phyloP scores from a whole-genome alignment of 805 yeast species.

The Pichia nakasei region DNA sequence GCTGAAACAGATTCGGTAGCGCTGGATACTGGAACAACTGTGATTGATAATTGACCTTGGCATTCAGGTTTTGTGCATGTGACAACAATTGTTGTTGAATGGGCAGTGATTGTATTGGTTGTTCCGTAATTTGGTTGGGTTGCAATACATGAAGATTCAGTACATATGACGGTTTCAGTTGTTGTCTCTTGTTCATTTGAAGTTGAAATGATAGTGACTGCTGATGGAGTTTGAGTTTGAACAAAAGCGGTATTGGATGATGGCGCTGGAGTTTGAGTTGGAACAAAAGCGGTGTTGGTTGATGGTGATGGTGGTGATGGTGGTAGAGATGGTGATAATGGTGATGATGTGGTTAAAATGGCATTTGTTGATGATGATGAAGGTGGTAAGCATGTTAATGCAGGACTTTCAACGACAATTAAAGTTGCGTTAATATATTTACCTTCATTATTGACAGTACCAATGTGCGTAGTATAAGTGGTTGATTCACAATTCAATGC shows the following conservation, averaged over 20 bases:
- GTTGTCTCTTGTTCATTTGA: background rate
- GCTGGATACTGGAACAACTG: background rate
- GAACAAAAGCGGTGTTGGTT: too few relatives aligned
- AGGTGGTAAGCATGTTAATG: background rate
- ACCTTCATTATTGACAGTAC: background rate
- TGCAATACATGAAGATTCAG: background rate
- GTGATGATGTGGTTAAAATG: background rate
- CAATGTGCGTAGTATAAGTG: background rate
- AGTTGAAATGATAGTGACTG: background rate
- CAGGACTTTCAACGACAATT: constrained; percentile 4
- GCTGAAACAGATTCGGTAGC: background rate
- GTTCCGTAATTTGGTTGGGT: background rate
- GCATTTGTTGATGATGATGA: background rate
- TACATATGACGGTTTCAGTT: background rate
- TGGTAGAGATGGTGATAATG: background rate
- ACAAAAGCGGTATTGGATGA: background rate
- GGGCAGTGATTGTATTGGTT: background rate
- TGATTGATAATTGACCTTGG: background rate
- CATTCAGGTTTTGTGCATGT: background rate
- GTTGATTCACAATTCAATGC: background rate
- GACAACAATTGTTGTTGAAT: background rate
- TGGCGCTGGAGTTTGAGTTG: background rate
- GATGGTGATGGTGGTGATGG: background rate
- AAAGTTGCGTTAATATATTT: constrained; percentile 1
- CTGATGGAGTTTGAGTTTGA: background rate